phyloP scores from a whole-genome alignment of 208 protist genomes.

The Leishmania gerbilli region DNA sequence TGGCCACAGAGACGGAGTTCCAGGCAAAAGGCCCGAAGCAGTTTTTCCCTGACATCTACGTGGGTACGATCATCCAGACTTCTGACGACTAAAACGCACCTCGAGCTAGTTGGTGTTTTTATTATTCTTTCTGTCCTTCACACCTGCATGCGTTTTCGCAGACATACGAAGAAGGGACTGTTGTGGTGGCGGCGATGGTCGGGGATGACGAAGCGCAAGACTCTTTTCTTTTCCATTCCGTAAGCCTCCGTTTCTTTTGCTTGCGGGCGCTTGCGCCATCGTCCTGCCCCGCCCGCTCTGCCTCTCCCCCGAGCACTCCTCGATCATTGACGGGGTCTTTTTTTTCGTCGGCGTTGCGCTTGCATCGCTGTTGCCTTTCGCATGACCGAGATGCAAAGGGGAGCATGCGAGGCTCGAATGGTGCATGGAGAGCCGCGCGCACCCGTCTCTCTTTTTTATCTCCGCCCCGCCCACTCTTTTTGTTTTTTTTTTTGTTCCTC shows the following conservation, averaged over 20 bases:
- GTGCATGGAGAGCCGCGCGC: not conserved
- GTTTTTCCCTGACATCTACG: slow-evolving; percentile 87
- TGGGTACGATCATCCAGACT: slow-evolving; percentile 70
- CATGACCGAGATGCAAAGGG: not conserved
- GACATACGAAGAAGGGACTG: not conserved
- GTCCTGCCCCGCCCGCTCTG: not conserved
- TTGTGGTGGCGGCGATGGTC: not conserved
- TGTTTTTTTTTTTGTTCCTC: not conserved
- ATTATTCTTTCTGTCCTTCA: not conserved
- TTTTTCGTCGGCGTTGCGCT: not conserved
- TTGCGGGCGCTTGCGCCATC: not conserved
- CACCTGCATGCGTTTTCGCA: not conserved
- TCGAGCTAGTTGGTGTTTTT: not conserved
- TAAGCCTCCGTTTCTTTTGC: not conserved
- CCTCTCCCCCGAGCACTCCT: not conserved
- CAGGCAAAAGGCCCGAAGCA: slow-evolving; percentile 63
- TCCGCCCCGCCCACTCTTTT: not conserved
- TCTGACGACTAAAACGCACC: slow-evolving; percentile 39
- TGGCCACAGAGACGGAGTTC: slow-evolving; percentile 73
- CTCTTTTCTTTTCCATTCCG: not conserved
- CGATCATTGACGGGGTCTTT: not conserved
- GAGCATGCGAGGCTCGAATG: not conserved
- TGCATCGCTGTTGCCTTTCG: not conserved
- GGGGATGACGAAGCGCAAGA: not conserved
- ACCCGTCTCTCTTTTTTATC: not conserved